These are phyloP conservation scores for Pouteria campechiana DNA, from an alignment of 179 eudicot genomes.

Conservation along the genomic window DNA sequence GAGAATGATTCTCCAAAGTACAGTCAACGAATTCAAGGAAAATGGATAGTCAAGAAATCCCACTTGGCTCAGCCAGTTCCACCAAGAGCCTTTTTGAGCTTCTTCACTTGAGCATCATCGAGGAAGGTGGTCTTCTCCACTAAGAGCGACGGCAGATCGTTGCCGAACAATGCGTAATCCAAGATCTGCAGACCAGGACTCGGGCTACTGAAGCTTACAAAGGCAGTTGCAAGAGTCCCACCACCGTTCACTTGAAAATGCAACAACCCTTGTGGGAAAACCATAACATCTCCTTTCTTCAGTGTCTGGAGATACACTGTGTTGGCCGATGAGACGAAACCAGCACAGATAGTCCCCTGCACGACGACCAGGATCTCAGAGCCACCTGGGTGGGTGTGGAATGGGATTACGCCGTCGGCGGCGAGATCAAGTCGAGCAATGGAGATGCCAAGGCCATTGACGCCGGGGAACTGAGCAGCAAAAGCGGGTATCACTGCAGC, in stretches of 20 bases:
- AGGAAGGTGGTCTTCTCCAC: conserved; percentile 44
- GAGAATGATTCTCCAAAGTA: no score
- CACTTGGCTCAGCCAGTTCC: conserved; percentile 32
- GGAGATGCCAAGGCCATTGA: conserved; percentile 62
- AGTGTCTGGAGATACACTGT: conserved; percentile 34
- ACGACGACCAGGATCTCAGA: conserved; percentile 37
- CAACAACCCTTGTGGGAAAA: conserved; percentile 56
- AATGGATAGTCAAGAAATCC: no score
- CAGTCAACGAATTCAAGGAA: no score
- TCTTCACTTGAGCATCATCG: conserved; percentile 33
- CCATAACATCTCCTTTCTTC: conserved; percentile 43
- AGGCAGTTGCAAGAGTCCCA: conserved; percentile 20
- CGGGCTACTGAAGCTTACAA: conserved; percentile 35
- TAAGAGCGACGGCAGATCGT: conserved; percentile 25
- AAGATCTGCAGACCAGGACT: conserved; percentile 61
- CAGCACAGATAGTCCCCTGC: conserved; percentile 36
- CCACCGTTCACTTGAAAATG: conserved; percentile 59
- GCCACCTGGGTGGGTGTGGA: conserved; percentile 78
- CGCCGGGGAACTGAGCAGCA: conserved; percentile 45
- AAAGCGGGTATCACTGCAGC: conserved; percentile 67
- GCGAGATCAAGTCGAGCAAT: conserved; percentile 49
- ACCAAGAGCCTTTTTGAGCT: conserved; percentile 46
- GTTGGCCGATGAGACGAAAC: conserved; percentile 39
- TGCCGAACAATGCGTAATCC: conserved; percentile 50
- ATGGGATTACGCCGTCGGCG: conserved; percentile 48